Conservation (phyloP, 257 asterid genomes). For the Nicotiana tomentosiformis region DNA sequence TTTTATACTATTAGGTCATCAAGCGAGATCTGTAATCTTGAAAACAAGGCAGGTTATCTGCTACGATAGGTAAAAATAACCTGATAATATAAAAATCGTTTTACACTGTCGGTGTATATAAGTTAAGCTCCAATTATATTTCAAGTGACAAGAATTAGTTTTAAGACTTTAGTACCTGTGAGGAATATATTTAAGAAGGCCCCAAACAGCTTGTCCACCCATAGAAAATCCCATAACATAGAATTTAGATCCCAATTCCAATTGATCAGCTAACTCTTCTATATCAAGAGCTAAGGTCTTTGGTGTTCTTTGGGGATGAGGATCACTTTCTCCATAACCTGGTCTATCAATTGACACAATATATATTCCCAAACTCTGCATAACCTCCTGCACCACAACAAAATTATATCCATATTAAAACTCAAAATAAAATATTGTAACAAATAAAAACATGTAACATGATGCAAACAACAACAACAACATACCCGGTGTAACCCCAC, state of each 20-base stretch:
- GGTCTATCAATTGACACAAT: conserved; percentile 81
- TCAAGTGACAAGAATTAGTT: too few species aligned
- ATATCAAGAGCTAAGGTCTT: conserved; percentile 63
- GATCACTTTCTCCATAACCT: conserved; percentile 97
- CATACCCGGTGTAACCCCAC: too few species aligned
- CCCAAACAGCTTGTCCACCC: conserved; percentile 91
- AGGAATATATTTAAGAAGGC: conserved; percentile 86
- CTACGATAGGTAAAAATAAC: too few species aligned
- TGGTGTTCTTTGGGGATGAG: conserved; percentile 54
- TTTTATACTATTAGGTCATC: background rate
- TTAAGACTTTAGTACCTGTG: conserved; percentile 39
- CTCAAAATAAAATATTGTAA: background rate
- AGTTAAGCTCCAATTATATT: too few species aligned
- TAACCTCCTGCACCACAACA: conserved; percentile 34
- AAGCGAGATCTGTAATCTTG: too few species aligned
- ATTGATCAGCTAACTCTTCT: conserved; percentile 78
- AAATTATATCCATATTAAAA: background rate
- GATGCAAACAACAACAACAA: background rate
- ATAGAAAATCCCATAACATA: conserved; percentile 67
- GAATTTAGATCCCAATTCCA: conserved; percentile 72
- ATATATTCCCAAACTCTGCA: conserved; percentile 60
- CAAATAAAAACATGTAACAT: background rate
- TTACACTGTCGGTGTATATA: too few species aligned
- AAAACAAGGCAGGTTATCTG: too few species aligned
- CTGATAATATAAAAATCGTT: too few species aligned